These are phyloP conservation scores for Candolleomyces eurysporus DNA, from an alignment of 768 basidiomycete species.

Conservation along the genomic window DNA sequence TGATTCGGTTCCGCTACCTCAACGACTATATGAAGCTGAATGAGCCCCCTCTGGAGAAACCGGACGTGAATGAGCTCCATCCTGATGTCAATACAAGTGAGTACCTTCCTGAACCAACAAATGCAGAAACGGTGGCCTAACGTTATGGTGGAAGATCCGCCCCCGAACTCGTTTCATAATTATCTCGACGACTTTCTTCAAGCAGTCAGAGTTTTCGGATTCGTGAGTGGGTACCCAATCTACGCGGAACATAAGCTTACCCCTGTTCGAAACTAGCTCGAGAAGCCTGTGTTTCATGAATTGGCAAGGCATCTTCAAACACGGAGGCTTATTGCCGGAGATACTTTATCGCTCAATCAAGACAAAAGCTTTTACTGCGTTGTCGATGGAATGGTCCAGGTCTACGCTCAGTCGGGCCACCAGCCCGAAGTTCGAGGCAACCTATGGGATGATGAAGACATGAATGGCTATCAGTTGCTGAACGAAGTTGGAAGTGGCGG, in stretches of 20 bases:
- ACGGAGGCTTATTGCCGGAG: constrained; percentile 91
- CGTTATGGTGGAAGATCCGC: constrained; percentile 39
- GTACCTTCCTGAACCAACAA: not conserved
- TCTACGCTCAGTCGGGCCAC: constrained; percentile 74
- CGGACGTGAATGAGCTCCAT: constrained; percentile 84
- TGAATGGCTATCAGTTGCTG: constrained; percentile 94
- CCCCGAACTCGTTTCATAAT: constrained; percentile 78
- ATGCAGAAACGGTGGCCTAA: not conserved
- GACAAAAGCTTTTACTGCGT: constrained; percentile 98
- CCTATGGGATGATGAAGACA: constrained; percentile 79
- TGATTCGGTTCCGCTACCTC: constrained; percentile 80
- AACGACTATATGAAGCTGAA: constrained; percentile 74
- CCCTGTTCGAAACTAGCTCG: constrained; percentile 39
- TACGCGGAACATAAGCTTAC: constrained; percentile 5
- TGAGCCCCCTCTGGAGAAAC: constrained; percentile 79
- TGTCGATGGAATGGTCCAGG: constrained; percentile 95
- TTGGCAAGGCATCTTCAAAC: constrained; percentile 95
- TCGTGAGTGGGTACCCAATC: constrained; percentile 44
- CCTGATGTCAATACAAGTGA: constrained; percentile 81
- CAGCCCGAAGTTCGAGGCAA: constrained; percentile 45
- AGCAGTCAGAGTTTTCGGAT: constrained; percentile 96
- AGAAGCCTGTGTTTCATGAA: constrained; percentile 98
- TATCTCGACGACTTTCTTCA: constrained; percentile 97
- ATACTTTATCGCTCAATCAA: constrained; percentile 85
- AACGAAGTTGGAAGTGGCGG: constrained; percentile 97